phyloP scores from a whole-genome alignment of 176 grass and related monocot genomes.

The Cenchrus fungigraminus region DNA sequence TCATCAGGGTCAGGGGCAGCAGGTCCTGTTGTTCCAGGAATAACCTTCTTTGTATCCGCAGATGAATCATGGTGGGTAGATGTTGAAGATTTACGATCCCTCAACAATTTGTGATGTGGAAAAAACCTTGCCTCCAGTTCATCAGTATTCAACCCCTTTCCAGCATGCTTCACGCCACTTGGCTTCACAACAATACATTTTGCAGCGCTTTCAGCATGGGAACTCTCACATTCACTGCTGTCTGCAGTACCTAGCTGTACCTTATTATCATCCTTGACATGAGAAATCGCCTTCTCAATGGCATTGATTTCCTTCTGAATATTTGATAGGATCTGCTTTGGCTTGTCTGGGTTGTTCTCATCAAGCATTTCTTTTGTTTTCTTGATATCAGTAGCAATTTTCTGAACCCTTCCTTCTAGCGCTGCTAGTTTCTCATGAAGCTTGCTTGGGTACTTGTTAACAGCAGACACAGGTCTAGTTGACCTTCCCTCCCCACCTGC shows the following conservation, averaged over 20 bases:
- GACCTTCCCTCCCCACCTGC: constrained; percentile 39
- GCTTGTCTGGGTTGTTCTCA: constrained; percentile 82
- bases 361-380: constrained; percentile 92
- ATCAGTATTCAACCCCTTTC: constrained; percentile 73
- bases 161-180: constrained; percentile 34
- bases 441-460: constrained; percentile 76
- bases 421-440: constrained; percentile 85
- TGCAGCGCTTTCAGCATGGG: constrained; percentile 15
- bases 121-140: constrained; percentile 92
- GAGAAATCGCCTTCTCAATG: constrained; percentile 84
- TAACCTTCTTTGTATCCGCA: neutral
- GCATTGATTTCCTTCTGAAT: constrained; percentile 87
- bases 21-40: constrained; percentile 17
- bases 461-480: constrained; percentile 24
- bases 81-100: constrained; percentile 46
- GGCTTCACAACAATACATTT: constrained; percentile 35
- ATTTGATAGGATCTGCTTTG: constrained; percentile 89
- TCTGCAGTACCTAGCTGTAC: constrained; percentile 51
- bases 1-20: neutral
- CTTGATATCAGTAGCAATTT: constrained; percentile 94
- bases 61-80: constrained; percentile 41
- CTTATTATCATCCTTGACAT: constrained; percentile 70
- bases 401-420: constrained; percentile 88
- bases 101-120: constrained; percentile 89
- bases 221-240: constrained; percentile 39